phyloP scores from a whole-genome alignment of 495 filamentous ascomycete genomes.

The Trypethelium eluteriae region DNA sequence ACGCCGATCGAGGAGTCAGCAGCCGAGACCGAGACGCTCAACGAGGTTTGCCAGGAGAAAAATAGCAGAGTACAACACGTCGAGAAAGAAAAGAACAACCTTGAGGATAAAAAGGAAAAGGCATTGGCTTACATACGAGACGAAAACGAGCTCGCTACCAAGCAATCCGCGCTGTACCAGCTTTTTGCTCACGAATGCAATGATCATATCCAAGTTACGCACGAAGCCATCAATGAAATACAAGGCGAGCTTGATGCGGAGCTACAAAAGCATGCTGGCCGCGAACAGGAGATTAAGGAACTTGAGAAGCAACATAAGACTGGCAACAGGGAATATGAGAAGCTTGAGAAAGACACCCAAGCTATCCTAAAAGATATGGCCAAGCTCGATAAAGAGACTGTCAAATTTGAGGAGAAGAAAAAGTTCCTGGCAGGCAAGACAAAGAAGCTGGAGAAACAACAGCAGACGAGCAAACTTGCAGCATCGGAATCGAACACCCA shows the following conservation, averaged over 20 bases:
- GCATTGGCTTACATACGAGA: conserved; percentile 80
- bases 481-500: conserved; percentile 67
- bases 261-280: conserved; percentile 84
- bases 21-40: conserved; percentile 77
- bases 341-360: conserved; percentile 74
- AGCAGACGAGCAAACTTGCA: conserved; percentile 59
- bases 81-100: conserved; percentile 85
- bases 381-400: conserved; percentile 87
- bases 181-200: conserved; percentile 78
- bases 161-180: conserved; percentile 85
- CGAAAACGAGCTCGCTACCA: conserved; percentile 84
- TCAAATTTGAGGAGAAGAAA: conserved; percentile 95
- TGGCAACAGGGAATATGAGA: conserved; percentile 70
- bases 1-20: conserved; percentile 90
- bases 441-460: conserved; percentile 89
- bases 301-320: conserved; percentile 79
- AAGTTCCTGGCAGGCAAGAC: conserved; percentile 85
- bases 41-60: conserved; percentile 92
- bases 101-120: conserved; percentile 95
- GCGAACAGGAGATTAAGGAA: conserved; percentile 82
- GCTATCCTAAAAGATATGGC: conserved; percentile 78
- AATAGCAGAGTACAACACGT: conserved; percentile 91
- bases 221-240: conserved; percentile 84
- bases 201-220: conserved; percentile 80
- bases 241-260: conserved; percentile 81